Conservation (phyloP, 1,139 yeast genomes). For the Petasospora rhodanensis region DNA sequence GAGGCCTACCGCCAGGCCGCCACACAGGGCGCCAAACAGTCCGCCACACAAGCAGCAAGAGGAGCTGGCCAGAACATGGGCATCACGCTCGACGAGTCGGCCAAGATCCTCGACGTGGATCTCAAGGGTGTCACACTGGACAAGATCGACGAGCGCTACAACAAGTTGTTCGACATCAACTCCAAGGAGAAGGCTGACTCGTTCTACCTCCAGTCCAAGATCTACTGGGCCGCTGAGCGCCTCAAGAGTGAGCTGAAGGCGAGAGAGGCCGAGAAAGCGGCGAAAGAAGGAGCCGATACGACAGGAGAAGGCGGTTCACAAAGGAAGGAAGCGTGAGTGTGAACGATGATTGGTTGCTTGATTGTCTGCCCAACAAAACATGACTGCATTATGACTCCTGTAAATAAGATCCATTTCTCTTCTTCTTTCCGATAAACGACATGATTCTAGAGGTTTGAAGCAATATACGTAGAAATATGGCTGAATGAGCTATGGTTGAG, state of each 20-base stretch:
- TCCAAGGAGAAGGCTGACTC: constrained; percentile 93
- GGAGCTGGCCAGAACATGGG: constrained; percentile 66
- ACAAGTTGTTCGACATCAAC: constrained; percentile 81
- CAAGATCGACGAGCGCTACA: constrained; percentile 68
- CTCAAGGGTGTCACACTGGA: constrained; percentile 49
- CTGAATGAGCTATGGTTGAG: too few species aligned
- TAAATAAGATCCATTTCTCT: too few species aligned
- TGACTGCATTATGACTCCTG: too few species aligned
- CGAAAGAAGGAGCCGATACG: constrained; percentile 6
- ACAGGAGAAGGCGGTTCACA: constrained; percentile 5
- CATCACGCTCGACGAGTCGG: constrained; percentile 81
- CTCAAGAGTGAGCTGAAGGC: constrained; percentile 24
- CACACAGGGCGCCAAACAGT: constrained; percentile 68
- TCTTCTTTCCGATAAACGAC: too few species aligned
- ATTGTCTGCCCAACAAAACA: too few species aligned
- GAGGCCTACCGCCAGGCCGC: constrained; percentile 98
- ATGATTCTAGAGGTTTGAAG: too few species aligned
- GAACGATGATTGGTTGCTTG: constrained; percentile 2
- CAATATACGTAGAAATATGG: too few species aligned
- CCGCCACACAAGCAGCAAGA: constrained; percentile 48
- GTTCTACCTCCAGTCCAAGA: constrained; percentile 87
- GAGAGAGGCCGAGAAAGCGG: constrained; percentile 18
- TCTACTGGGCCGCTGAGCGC: constrained; percentile 60
- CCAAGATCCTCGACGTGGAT: constrained; percentile 80
- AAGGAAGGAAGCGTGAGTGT: constrained; percentile 7